These are phyloP conservation scores for Fraxinus americana DNA, from an alignment of 257 asterid genomes.

Conservation along the genomic window DNA sequence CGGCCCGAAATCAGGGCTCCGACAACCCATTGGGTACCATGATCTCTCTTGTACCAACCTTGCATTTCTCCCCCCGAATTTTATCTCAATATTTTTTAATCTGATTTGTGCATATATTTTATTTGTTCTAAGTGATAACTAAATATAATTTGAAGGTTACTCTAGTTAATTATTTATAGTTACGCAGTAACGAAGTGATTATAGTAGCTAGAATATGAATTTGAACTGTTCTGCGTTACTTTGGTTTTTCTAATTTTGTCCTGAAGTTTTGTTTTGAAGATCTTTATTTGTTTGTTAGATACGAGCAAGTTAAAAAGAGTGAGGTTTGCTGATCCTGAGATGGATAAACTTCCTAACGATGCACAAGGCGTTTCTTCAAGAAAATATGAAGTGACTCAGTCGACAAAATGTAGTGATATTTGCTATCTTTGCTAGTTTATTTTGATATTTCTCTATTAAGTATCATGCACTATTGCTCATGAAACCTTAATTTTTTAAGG, in stretches of 20 bases:
- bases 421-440: slow-evolving; percentile 21
- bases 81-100: neutral
- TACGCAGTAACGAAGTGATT: neutral
- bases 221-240: slow-evolving; percentile 10
- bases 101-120: neutral
- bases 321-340: slow-evolving; percentile 40
- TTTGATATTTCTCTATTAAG: slow-evolving; percentile 11
- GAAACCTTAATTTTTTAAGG: neutral
- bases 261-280: neutral
- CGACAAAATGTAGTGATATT: slow-evolving; percentile 43
- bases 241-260: slow-evolving; percentile 4
- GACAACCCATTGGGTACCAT: slow-evolving; percentile 37
- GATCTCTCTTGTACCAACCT: neutral
- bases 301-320: slow-evolving; percentile 52
- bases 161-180: neutral
- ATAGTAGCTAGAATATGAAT: neutral
- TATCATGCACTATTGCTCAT: slow-evolving; percentile 10
- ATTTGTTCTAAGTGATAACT: neutral
- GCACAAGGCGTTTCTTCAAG: slow-evolving; percentile 28
- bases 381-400: slow-evolving; percentile 33
- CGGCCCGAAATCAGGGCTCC: slow-evolving; percentile 31
- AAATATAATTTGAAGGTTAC: neutral
- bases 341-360: slow-evolving; percentile 31
- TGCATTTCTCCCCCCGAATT: slow-evolving; percentile 5
- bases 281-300: slow-evolving; percentile 34